These are phyloP conservation scores for Agrocybe praecox DNA, from an alignment of 768 basidiomycete genomes.

Conservation along the genomic window DNA sequence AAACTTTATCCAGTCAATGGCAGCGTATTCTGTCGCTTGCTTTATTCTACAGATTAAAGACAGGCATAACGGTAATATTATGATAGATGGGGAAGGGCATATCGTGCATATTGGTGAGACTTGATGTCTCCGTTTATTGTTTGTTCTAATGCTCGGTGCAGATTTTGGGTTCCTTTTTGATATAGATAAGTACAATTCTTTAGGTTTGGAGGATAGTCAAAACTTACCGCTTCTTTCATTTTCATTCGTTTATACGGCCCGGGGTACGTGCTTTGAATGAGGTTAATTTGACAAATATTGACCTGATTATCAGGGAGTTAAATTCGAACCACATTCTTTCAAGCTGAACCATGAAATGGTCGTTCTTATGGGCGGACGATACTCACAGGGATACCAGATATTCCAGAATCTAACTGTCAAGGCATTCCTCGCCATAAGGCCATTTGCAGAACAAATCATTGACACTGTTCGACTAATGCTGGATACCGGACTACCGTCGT, in stretches of 20 bases:
- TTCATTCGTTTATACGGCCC: constrained; percentile 52
- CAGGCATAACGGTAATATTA: constrained; percentile 98
- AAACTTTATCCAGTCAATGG: constrained; percentile 99
- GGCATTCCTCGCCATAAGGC: constrained; percentile 96
- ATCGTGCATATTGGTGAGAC: constrained; percentile 90
- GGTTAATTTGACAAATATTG: constrained; percentile 2
- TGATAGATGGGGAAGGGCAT: constrained; percentile 98
- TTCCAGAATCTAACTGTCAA: constrained; percentile 95
- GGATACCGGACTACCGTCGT: constrained; percentile 91
- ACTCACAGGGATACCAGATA: constrained; percentile 91
- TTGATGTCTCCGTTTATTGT: neutral
- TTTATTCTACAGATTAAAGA: constrained; percentile 99
- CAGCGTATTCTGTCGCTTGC: constrained; percentile 97
- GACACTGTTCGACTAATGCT: constrained; percentile 93
- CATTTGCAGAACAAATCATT: constrained; percentile 88
- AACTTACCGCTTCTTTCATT: constrained; percentile 25
- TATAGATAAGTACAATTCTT: constrained; percentile 78
- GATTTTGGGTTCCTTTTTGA: constrained; percentile 97
- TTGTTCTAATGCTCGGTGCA: constrained; percentile 26
- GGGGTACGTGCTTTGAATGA: constrained; percentile 48
- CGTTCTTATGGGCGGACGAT: constrained; percentile 92
- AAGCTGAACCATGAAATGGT: constrained; percentile 99
- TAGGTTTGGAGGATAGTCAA: constrained; percentile 15
- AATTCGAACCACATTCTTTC: constrained; percentile 98
- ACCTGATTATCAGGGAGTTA: constrained; percentile 72